Evolutionary conservation across 805 yeast genomes (phyloP), one percentile per base, ranked within the genome.

Genomic region (Hanseniaspora mollemarum): DNA sequence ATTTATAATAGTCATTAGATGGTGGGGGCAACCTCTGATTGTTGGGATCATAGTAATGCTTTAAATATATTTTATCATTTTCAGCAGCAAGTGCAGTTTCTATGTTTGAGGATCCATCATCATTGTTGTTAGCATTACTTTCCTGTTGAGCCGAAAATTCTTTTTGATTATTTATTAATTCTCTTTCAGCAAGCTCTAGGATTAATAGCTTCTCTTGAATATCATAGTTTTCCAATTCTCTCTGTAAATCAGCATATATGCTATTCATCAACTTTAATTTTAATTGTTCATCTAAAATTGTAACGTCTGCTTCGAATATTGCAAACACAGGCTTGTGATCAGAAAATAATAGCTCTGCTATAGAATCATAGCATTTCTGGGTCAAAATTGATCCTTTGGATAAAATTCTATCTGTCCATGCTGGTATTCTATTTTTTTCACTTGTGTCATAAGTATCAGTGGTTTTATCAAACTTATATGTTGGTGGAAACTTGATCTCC

Each of bases 351-450:
- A 85, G 70, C 22, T 72, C 70, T 19, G 71, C 75, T 9, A 72
- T 76, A 46, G 81, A 71, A 13, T 77, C 73, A 62, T 90, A 92
- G 7, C 68, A 65, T 1, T 73, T 55, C 54, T 83, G 90, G 41
- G 67, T 71, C 52, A 88, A 62, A 10, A 74, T 70, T n/a, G 68
- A 67, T 15, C 83, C 80, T 24, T 83, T 69, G 59, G 78, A 80
- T 43, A 88, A 65, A 29, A 90, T 80, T 52, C 98, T 69, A 67
- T 92, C 99, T 2, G 97, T 88, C 98, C 98, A 92, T 0, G 98
- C 94, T 1, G 98, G 99, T 12, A 85, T 80, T 55, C 99, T 76
- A 64, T 80, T 81, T 65, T 92, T 92, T 59, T 90, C 97, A 37
- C 94, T 81, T 0, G 94, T 76, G 63, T 92, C 99, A 62, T 88